phyloP scores from a whole-genome alignment of 495 filamentous ascomycete genomes.

The Aspergillus asperescens region DNA sequence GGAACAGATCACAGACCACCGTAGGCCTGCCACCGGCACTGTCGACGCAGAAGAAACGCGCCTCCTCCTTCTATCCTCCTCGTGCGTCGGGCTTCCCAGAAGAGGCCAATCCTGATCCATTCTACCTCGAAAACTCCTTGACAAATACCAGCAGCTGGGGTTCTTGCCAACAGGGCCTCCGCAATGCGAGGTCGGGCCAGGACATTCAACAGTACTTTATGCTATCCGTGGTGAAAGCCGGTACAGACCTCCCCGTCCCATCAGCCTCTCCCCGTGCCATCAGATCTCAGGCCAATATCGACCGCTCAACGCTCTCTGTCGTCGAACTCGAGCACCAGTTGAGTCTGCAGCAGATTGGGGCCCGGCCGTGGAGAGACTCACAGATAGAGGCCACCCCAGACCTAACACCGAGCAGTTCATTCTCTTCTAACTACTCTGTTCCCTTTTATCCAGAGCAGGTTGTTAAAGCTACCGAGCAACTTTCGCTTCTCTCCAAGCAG shows the following conservation, averaged over 20 bases:
- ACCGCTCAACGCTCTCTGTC: constrained; percentile 36
- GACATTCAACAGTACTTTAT: constrained; percentile 34
- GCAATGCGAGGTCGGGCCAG: constrained; percentile 35
- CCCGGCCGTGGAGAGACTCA: constrained; percentile 24
- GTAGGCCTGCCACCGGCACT: constrained; percentile 29
- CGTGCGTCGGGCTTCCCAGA: constrained; percentile 28
- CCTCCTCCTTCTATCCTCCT: constrained; percentile 35
- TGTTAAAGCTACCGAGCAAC: constrained; percentile 28
- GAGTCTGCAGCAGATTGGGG: constrained; percentile 29
- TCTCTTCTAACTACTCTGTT: constrained; percentile 39
- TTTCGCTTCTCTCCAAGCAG: constrained; percentile 25
- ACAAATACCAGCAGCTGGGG: constrained; percentile 28
- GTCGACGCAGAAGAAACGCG: constrained; percentile 29
- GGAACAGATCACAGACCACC: constrained; percentile 35
- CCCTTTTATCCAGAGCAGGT: constrained; percentile 30
- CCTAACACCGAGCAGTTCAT: constrained; percentile 43
- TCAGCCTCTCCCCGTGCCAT: constrained; percentile 12
- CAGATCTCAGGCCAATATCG: constrained; percentile 13
- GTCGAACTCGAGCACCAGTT: constrained; percentile 36
- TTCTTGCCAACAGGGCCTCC: constrained; percentile 24
- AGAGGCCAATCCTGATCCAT: constrained; percentile 42
- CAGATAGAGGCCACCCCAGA: constrained; percentile 37
- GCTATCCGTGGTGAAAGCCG: constrained; percentile 26
- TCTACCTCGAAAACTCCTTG: constrained; percentile 43
- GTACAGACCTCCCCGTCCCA: constrained; percentile 15